Evolutionary conservation across 331 rosid genomes (phyloP).

Genomic region (Erythrophleum ivorense): DNA sequence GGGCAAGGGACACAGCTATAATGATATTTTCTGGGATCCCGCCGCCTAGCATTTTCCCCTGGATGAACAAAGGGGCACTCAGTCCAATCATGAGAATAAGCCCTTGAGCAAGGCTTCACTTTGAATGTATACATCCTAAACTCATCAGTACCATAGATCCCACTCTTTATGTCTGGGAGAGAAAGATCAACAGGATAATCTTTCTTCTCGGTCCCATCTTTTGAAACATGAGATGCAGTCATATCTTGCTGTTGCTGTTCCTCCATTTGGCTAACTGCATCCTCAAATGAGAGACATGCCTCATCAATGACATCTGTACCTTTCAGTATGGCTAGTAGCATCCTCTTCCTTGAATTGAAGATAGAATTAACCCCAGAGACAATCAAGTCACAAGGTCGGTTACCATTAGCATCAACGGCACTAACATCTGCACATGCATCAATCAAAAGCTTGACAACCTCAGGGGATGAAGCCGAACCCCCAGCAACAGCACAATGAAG

Average conservation of each 20-base stretch:
- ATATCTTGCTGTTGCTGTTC: conserved; percentile 45
- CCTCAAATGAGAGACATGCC: conserved; percentile 41
- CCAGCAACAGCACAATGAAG: conserved; percentile 92
- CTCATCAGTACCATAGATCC: conserved; percentile 82
- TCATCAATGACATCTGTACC: conserved; percentile 45
- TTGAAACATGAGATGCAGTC: conserved; percentile 39
- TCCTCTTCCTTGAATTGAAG: conserved; percentile 53
- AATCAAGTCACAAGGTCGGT: conserved; percentile 60
- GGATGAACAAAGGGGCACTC: conserved; percentile 97
- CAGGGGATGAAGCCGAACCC: conserved; percentile 61
- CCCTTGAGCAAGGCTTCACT: conserved; percentile 92
- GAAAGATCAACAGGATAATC: conserved; percentile 80
- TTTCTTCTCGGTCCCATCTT: conserved; percentile 64
- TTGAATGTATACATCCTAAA: conserved; percentile 88
- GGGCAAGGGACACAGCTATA: conserved; percentile 94
- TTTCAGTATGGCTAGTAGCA: conserved; percentile 52
- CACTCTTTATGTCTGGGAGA: conserved; percentile 86
- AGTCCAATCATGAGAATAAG: conserved; percentile 95
- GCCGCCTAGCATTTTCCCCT: conserved; percentile 86
- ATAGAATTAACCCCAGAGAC: conserved; percentile 26
- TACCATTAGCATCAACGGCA: conserved; percentile 62
- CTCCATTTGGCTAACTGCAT: conserved; percentile 39
- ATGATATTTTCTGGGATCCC: conserved; percentile 77
- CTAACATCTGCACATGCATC: conserved; percentile 65
- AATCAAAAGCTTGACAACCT: conserved; percentile 69